These are phyloP conservation scores for Obelidium mucronatum DNA, from an alignment of 192 early-diverging fungal species.

Conservation along the genomic window DNA sequence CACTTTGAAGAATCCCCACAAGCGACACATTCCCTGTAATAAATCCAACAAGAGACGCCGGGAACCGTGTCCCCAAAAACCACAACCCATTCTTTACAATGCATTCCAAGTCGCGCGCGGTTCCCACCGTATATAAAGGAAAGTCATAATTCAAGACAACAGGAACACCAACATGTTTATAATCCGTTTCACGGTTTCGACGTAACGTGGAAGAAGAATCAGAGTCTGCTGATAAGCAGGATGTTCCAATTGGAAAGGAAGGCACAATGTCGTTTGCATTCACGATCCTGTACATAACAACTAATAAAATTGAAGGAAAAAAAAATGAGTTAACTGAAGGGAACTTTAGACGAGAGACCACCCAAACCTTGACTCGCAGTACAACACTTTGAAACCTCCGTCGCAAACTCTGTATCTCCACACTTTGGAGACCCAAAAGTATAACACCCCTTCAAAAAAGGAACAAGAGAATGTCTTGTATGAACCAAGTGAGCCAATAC, in stretches of 20 bases:
- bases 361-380: constrained; percentile 22
- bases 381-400: neutral
- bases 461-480: constrained; percentile 9
- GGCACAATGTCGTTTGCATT: constrained; percentile 36
- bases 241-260: constrained; percentile 31
- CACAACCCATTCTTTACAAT: constrained; percentile 31
- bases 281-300: constrained; percentile 37
- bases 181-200: constrained; percentile 17
- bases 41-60: constrained; percentile 1
- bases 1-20: constrained; percentile 8
- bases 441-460: constrained; percentile 32
- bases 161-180: constrained; percentile 40
- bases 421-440: constrained; percentile 43
- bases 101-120: constrained; percentile 24
- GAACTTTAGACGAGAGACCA: neutral
- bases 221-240: neutral
- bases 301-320: neutral
- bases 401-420: constrained; percentile 38
- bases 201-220: neutral
- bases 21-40: neutral
- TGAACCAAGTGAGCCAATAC: constrained; percentile 36
- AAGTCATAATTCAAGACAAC: constrained; percentile 32
- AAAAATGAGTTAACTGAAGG: neutral
- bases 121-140: constrained; percentile 10
- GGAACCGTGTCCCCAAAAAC: constrained; percentile 27